phyloP scores from a whole-genome alignment of 2,329 filamentous ascomycete genomes.

The Talaromyces atroroseus region DNA sequence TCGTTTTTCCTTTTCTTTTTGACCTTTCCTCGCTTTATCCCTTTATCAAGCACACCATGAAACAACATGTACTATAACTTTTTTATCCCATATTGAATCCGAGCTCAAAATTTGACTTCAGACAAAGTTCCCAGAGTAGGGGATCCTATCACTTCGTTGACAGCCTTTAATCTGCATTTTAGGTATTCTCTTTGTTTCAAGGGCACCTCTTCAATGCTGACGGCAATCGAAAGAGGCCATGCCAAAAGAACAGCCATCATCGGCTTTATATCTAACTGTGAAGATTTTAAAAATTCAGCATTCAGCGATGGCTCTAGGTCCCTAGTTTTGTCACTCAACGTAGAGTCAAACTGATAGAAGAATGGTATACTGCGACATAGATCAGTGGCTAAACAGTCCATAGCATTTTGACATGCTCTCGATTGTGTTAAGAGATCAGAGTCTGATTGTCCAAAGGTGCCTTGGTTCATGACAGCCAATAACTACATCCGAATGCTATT shows the following conservation, averaged over 20 bases:
- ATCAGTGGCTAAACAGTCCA: not conserved
- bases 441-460: not conserved
- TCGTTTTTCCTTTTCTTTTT: not conserved
- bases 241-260: conserved; percentile 13
- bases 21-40: not conserved
- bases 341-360: not conserved
- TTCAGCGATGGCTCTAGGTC: not conserved
- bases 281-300: too few relatives aligned
- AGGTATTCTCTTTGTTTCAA: conserved; percentile 10
- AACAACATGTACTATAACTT: too few relatives aligned
- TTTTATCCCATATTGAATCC: not conserved
- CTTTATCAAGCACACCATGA: not conserved
- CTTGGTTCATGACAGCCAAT: not conserved
- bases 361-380: conserved; percentile 3
- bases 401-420: not conserved
- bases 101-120: not conserved
- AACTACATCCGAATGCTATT: conserved; percentile 17
- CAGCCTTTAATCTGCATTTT: not conserved
- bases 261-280: not conserved
- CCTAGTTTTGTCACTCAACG: not conserved
- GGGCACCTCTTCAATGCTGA: not conserved
- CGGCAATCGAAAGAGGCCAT: conserved; percentile 15
- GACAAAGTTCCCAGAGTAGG: not conserved
- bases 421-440: not conserved
- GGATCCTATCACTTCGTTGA: not conserved